Conservation (phyloP, 352 stramenopile genomes). For the Globisporangium uncinulatum region DNA sequence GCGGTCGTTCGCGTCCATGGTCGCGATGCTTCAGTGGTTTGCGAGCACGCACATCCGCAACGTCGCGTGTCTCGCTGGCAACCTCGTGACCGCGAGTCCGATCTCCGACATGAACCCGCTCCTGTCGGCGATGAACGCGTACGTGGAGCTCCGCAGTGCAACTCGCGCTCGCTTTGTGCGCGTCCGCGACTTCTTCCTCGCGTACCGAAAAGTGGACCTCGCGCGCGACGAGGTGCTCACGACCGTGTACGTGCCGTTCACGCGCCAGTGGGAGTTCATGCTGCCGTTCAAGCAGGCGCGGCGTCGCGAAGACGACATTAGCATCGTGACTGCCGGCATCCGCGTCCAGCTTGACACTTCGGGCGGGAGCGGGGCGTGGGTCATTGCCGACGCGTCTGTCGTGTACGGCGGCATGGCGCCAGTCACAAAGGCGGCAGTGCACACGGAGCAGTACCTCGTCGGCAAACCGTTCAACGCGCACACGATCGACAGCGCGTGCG, state of each 20-base stretch:
- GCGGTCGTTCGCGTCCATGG: conserved; percentile 47
- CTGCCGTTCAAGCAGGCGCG: conserved; percentile 95
- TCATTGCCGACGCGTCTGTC: conserved; percentile 45
- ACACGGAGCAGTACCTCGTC: conserved; percentile 64
- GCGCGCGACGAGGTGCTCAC: conserved; percentile 89
- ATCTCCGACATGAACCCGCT: conserved; percentile 98
- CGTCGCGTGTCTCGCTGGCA: conserved; percentile 93
- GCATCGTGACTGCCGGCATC: conserved; percentile 94
- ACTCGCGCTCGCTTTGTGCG: conserved; percentile 31
- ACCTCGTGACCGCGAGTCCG: conserved; percentile 95
- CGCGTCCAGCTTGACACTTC: conserved; percentile 69
- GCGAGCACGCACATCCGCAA: conserved; percentile 97
- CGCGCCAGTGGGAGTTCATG: conserved; percentile 88
- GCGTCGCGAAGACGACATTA: conserved; percentile 96
- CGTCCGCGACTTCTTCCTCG: conserved; percentile 93
- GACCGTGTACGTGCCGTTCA: conserved; percentile 87
- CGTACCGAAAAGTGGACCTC: conserved; percentile 92
- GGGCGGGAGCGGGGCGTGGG: conserved; percentile 70
- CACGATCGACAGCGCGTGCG: conserved; percentile 81
- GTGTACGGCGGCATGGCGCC: conserved; percentile 72
- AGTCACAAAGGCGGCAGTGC: conserved; percentile 46
- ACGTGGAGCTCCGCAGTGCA: conserved; percentile 49
- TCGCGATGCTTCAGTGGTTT: conserved; percentile 96
- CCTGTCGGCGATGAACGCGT: conserved; percentile 83
- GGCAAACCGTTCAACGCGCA: conserved; percentile 73